Base-by-base conservation (phyloP, 2,329 filamentous ascomycete species). In the Aureobasidium sp. region DNA sequence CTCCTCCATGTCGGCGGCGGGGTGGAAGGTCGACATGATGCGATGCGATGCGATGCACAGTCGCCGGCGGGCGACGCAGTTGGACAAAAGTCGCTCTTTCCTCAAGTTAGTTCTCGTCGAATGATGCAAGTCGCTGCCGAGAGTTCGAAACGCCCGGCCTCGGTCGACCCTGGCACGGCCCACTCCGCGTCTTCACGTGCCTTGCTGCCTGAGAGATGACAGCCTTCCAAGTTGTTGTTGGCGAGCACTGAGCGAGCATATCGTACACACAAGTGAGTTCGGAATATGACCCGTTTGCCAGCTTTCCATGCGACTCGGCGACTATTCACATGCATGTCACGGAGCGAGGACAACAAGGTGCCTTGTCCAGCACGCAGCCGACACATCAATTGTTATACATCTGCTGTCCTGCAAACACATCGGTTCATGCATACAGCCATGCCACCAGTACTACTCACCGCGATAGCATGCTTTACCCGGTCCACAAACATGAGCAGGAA, bases 11-110 rank as follows among this genome's bases (percentile, higher is more conserved):
- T 62, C 62, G 17, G 65, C 57, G 48, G 64, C 50, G 17, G 60
- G 47, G 0, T 58, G 39, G 27, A 64, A 61, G 70, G 68, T 7
- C 66, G 67, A 58, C 69, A 66, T 65, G 54, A 29, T 45, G 61
- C 49, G 27, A 54, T 54, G 61, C 49, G 27, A 54, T 54, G 49
- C 49, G 49, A 39, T 37, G 33, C n/a, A 37, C 31, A 39, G 12
- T 39, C 50, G 50, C 35, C 17, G 29, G n/a, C 15, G 19, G 24
- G 50, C 50, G 22, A 22, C 37, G 50, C 35, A n/a, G 50, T 24
- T 40, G 35, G 11, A n/a, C 15, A 1, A 52, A 39, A 27, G 49
- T 52, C 49, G 50, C 37, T 54, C 50, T 54, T 54, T 54, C 50
- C 50, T 54, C 50, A 54, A 53, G 35, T 54, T 42, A 42, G 31